Evolutionary conservation across 1,284 basidiomycete species (phyloP).

Genomic region (Testicularia cyperi): DNA sequence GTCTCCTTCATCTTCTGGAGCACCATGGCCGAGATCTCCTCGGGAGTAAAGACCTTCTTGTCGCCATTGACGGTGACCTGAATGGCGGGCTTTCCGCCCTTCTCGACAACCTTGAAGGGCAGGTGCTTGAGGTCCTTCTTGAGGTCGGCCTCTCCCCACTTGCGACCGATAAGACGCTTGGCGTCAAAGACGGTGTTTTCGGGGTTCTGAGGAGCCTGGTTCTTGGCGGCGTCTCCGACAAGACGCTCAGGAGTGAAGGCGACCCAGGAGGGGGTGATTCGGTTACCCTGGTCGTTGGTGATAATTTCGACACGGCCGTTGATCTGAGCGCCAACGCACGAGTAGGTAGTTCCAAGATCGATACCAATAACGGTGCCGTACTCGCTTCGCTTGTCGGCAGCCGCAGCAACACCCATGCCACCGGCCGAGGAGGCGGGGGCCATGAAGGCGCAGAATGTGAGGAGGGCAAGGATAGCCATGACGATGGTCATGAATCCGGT

Average conservation of each 20-base stretch:
- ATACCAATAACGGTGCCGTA: conserved; percentile 88
- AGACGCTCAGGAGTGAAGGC: conserved; percentile 71
- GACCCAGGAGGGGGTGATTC: conserved; percentile 61
- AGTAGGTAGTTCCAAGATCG: conserved; percentile 68
- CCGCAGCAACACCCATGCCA: conserved; percentile 49
- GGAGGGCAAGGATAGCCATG: conserved; percentile 48
- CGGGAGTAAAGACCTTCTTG: conserved; percentile 65
- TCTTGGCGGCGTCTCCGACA: conserved; percentile 68
- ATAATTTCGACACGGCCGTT: conserved; percentile 63
- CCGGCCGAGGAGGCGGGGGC: conserved; percentile 28
- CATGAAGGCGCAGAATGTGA: conserved; percentile 46
- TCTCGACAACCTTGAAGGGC: conserved; percentile 63
- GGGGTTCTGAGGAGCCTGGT: conserved; percentile 73
- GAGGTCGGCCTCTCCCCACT: conserved; percentile 64
- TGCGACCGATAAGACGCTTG: conserved; percentile 82
- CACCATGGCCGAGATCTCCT: conserved; percentile 93
- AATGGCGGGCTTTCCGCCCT: conserved; percentile 59
- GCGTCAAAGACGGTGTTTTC: conserved; percentile 90
- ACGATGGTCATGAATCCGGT: conserved; percentile 43
- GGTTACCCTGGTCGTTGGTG: conserved; percentile 63
- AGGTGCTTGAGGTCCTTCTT: conserved; percentile 61
- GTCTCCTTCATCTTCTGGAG: conserved; percentile 99
- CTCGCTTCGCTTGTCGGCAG: conserved; percentile 54
- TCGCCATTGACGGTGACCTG: conserved; percentile 54
- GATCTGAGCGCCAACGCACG: conserved; percentile 74